Percentiles rank a stretch among this genome's conserved stretches.
Conservation (phyloP, 345 rosid genomes). For the Sonneratia alba region DNA sequence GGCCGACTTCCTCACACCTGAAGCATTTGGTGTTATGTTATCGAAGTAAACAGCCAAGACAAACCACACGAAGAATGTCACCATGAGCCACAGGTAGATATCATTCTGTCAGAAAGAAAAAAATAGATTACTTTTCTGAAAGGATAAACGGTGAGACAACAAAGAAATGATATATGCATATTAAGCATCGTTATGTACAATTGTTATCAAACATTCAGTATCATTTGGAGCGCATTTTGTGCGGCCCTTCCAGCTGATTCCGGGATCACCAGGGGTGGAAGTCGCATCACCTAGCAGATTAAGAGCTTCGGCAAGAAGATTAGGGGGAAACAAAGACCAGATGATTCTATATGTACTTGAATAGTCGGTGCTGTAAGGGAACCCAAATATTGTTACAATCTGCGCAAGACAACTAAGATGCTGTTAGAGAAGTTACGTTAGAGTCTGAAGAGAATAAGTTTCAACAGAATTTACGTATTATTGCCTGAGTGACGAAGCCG, state of each 20-base stretch:
- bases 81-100: slow-evolving; percentile 59
- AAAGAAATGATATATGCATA: background rate
- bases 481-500: slow-evolving; percentile 76
- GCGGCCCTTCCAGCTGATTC: slow-evolving; percentile 74
- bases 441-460: slow-evolving; percentile 7
- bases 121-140: background rate
- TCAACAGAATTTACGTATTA: slow-evolving; percentile 1
- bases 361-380: slow-evolving; percentile 36
- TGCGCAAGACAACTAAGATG: slow-evolving; percentile 18
- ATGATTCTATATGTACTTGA: slow-evolving; percentile 24
- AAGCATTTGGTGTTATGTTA: slow-evolving; percentile 70
- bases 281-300: slow-evolving; percentile 55
- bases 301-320: slow-evolving; percentile 63
- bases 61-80: slow-evolving; percentile 56
- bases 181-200: slow-evolving; percentile 32
- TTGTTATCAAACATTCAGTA: slow-evolving; percentile 53
- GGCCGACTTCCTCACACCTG: slow-evolving; percentile 64
- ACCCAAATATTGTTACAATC: slow-evolving; percentile 52
- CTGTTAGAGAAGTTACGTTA: slow-evolving; percentile 9
- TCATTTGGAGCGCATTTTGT: slow-evolving; percentile 43
- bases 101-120: slow-evolving; percentile 47
- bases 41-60: slow-evolving; percentile 77
- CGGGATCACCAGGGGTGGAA: slow-evolving; percentile 52
- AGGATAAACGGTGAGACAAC: background rate
- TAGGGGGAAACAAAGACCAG: slow-evolving; percentile 93